Evolutionary conservation across 208 protist genomes (phyloP), one percentile per base, ranked within the genome.

Genomic region (Leishmania tropica): DNA sequence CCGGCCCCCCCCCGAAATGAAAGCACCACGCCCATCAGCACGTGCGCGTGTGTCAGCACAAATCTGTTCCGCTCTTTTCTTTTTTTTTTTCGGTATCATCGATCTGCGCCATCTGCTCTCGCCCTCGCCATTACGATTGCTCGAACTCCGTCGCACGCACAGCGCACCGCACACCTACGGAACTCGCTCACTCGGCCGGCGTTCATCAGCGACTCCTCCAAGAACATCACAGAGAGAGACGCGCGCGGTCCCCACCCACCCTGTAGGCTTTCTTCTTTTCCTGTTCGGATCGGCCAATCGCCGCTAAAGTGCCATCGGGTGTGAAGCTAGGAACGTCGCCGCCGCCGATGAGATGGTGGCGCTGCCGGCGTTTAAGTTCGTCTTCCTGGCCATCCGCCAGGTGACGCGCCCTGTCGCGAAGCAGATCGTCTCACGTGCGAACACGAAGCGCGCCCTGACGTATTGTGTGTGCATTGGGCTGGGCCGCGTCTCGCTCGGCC

Each of bases 361-460:
- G 13, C 87, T 95, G 35, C 93, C 93, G 1, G 89, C 85, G 21
- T 83, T 94, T 56, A 94, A 93, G 80, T 94, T 97, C 51, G 65
- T 92, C 75, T 91, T 96, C 75, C 86, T 97, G 62, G 94, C 86
- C 15, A 83, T 95, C 40, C 90, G 94, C 4, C 94, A 97, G 82
- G 64, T 96, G 58, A 94, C 94, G 68, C 92, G 93, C 47, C 94
- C 94, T 45, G 51, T 95, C 1, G 89, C 90, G 13, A 86, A 81
- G 62, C 83, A 86, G 58, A 92, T 94, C 45, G 90, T 97, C 13
- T 67, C 70, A 45, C 90, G 89, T 4, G 92, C 93, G 19, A 95
- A 90, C 47, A 85, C 65, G 21, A 87, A 91, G 83, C 85, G 76
- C 17, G 89, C 84, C 7, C 6, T 94, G 35, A 97, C 91, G 53